These are phyloP conservation scores for Chondrus crispus DNA, from an alignment of 23 red algal species.

Conservation along the genomic window DNA sequence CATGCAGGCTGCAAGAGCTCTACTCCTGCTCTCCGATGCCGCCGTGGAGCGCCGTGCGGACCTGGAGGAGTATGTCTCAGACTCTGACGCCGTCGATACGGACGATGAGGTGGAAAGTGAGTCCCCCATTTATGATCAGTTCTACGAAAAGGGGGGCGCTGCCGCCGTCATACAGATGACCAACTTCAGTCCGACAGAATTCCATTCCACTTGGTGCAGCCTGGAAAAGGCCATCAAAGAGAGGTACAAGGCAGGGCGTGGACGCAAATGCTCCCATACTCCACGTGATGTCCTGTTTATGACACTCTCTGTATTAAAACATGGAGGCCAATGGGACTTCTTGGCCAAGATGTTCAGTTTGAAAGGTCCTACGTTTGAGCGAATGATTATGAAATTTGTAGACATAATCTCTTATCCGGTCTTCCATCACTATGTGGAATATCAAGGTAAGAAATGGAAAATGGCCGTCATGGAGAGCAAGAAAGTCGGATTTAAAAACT, in stretches of 20 bases:
- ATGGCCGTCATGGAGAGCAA: neutral
- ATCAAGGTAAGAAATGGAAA: neutral
- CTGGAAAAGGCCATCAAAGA: neutral
- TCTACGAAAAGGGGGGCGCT: neutral
- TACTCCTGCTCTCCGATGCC: too few relatives aligned
- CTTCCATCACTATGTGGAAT: neutral
- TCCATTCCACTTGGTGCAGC: neutral
- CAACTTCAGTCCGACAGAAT: neutral
- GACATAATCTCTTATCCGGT: neutral
- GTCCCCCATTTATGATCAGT: neutral
- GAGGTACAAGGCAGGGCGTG: neutral
- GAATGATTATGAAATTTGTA: neutral
- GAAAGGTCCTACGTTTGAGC: neutral
- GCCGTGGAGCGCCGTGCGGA: too few relatives aligned
- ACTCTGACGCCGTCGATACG: too few relatives aligned
- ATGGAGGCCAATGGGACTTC: neutral
- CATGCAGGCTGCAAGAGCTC: too few relatives aligned
- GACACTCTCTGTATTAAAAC: neutral
- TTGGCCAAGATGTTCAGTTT: neutral
- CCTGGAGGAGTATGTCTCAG: too few relatives aligned
- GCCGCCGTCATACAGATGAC: neutral
- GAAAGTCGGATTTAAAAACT: neutral
- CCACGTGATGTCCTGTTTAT: conserved; percentile 25
- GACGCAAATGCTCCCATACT: neutral
- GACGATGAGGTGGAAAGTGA: neutral